phyloP scores from a whole-genome alignment of 192 early-diverging fungal genomes.

The Chytriomyces sp. region DNA sequence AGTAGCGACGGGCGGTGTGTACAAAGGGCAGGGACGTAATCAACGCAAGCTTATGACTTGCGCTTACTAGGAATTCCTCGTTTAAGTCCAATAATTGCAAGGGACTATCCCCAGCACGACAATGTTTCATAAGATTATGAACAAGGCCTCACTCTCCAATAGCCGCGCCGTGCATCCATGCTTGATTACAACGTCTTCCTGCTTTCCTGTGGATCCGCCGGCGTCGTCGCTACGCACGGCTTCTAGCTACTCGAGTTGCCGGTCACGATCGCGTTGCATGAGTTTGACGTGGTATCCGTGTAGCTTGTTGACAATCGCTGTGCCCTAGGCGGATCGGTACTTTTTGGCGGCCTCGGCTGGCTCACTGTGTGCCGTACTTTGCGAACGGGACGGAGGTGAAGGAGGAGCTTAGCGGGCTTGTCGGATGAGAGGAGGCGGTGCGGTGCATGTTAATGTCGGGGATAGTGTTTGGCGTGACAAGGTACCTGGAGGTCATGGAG shows the following conservation, averaged over 20 bases:
- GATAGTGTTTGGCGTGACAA: background rate
- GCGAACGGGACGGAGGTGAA: slow-evolving; percentile 57
- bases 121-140: slow-evolving; percentile 77
- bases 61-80: slow-evolving; percentile 82
- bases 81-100: slow-evolving; percentile 76
- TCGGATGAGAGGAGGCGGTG: background rate
- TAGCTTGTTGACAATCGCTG: slow-evolving; percentile 69
- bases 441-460: background rate
- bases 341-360: slow-evolving; percentile 65
- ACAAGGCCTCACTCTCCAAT: slow-evolving; percentile 40
- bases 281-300: slow-evolving; percentile 62
- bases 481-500: background rate
- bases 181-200: slow-evolving; percentile 32
- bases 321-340: slow-evolving; percentile 64
- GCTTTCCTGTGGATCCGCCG: too few relatives aligned
- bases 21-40: slow-evolving; percentile 83
- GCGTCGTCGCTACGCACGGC: slow-evolving; percentile 31
- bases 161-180: slow-evolving; percentile 16
- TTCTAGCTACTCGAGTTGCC: slow-evolving; percentile 30
- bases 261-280: slow-evolving; percentile 61
- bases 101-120: slow-evolving; percentile 80
- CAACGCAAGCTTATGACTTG: slow-evolving; percentile 78
- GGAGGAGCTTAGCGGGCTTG: slow-evolving; percentile 47
- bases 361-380: slow-evolving; percentile 56
- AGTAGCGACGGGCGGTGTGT: slow-evolving; percentile 79